Percentiles rank a stretch among this genome's conserved stretches.
These are phyloP conservation scores for Pestalotiopsis sp. DNA, from an alignment of 2,329 filamentous ascomycete species.

Conservation along the genomic window DNA sequence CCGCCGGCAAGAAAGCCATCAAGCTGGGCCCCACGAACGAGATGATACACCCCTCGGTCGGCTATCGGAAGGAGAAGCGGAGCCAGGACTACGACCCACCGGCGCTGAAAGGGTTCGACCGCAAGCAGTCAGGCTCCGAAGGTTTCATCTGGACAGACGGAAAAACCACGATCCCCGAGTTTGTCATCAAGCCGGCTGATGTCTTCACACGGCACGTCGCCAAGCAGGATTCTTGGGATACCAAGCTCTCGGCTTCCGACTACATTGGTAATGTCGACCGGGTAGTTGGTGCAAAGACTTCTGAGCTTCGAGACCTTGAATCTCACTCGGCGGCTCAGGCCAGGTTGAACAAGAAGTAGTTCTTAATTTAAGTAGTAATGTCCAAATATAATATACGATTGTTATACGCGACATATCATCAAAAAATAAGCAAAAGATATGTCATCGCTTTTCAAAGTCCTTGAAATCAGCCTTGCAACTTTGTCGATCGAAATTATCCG, in stretches of 20 bases:
- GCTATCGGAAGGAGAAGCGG: slow-evolving; percentile 11
- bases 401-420: background rate
- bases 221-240: background rate
- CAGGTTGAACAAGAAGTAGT: background rate
- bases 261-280: slow-evolving; percentile 5
- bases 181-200: slow-evolving; percentile 13
- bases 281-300: slow-evolving; percentile 5
- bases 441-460: background rate
- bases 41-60: slow-evolving; percentile 16
- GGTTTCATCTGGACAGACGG: slow-evolving; percentile 14
- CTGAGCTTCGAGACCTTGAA: background rate
- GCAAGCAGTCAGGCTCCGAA: background rate
- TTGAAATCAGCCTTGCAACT: background rate
- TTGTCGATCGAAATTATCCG: background rate
- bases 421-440: background rate
- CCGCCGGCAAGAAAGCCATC: background rate
- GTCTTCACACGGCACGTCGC: slow-evolving; percentile 12
- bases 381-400: background rate
- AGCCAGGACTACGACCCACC: background rate
- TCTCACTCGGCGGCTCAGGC: background rate
- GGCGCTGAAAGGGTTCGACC: slow-evolving; percentile 10
- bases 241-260: background rate
- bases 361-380: background rate
- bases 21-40: slow-evolving; percentile 13
- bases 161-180: slow-evolving; percentile 16